A percentile compares a stretch with the other conserved stretches of the same genome.
These are phyloP conservation scores for Knufia fluminis DNA, from an alignment of 2,329 filamentous ascomycete species.

Conservation along the genomic window DNA sequence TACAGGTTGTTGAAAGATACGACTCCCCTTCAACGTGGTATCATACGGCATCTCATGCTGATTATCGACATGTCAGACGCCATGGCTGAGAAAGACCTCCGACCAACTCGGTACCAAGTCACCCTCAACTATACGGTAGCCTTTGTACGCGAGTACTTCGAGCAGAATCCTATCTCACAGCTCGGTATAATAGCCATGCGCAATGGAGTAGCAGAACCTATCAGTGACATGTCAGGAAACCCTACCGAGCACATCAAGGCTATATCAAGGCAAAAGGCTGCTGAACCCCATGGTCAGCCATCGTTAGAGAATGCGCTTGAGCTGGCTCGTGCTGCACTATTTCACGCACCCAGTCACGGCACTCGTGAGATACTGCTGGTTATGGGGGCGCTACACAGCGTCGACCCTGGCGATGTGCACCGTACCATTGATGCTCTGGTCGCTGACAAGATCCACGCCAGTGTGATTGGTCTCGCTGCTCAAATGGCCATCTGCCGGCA, in stretches of 20 bases:
- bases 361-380: constrained; percentile 88
- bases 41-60: constrained; percentile 90
- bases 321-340: constrained; percentile 87
- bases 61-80: constrained; percentile 86
- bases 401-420: constrained; percentile 92
- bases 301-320: constrained; percentile 91
- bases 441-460: constrained; percentile 73
- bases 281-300: constrained; percentile 52
- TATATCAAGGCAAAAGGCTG: constrained; percentile 55
- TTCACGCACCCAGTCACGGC: constrained; percentile 84
- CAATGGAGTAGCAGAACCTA: constrained; percentile 74
- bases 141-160: constrained; percentile 91
- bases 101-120: constrained; percentile 76
- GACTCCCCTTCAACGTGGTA: constrained; percentile 87
- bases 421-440: constrained; percentile 74
- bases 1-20: constrained; percentile 78
- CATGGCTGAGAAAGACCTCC: constrained; percentile 90
- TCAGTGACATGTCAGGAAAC: constrained; percentile 87
- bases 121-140: constrained; percentile 73
- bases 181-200: constrained; percentile 87
- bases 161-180: constrained; percentile 97
- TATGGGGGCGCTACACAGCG: constrained; percentile 80
- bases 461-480: constrained; percentile 81
- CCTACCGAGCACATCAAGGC: constrained; percentile 77
- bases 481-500: constrained; percentile 88